Conservation (phyloP, 345 rosid species). For the Lumnitzera littorea region DNA sequence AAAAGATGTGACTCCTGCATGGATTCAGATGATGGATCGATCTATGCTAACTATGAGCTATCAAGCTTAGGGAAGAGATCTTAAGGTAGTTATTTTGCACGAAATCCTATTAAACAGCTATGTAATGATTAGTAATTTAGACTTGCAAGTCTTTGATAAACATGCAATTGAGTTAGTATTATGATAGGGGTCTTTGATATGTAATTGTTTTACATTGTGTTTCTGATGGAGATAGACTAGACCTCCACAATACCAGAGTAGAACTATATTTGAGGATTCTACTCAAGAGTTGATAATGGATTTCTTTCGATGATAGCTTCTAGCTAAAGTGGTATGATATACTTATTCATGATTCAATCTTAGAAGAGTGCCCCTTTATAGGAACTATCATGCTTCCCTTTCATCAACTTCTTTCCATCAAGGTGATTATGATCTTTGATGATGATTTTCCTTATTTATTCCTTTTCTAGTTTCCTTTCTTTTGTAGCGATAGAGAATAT, state of each 20-base stretch:
- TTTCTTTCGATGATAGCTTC: slow-evolving; percentile 89
- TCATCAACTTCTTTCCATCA: neutral
- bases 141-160: no score
- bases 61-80: slow-evolving; percentile 95
- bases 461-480: slow-evolving; percentile 80
- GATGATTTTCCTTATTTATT: slow-evolving; percentile 6
- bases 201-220: no score
- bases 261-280: slow-evolving; percentile 84
- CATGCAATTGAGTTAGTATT: no score
- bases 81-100: slow-evolving; percentile 35
- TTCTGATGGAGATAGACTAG: slow-evolving; percentile 34
- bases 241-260: slow-evolving; percentile 85
- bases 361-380: slow-evolving; percentile 62
- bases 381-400: slow-evolving; percentile 63
- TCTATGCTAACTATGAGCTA: slow-evolving; percentile 67
- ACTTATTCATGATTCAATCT: slow-evolving; percentile 48
- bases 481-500: slow-evolving; percentile 94
- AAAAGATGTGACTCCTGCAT: slow-evolving; percentile 88
- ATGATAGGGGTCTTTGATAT: no score
- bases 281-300: slow-evolving; percentile 86
- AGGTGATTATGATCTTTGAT: neutral
- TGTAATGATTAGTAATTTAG: no score
- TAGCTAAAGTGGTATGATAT: slow-evolving; percentile 84
- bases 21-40: slow-evolving; percentile 97
- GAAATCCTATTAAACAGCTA: neutral